Evolutionary conservation across 345 rosid genomes (phyloP), one percentile per base, ranked within the genome.

Genomic region (Syzygium aromaticum): DNA sequence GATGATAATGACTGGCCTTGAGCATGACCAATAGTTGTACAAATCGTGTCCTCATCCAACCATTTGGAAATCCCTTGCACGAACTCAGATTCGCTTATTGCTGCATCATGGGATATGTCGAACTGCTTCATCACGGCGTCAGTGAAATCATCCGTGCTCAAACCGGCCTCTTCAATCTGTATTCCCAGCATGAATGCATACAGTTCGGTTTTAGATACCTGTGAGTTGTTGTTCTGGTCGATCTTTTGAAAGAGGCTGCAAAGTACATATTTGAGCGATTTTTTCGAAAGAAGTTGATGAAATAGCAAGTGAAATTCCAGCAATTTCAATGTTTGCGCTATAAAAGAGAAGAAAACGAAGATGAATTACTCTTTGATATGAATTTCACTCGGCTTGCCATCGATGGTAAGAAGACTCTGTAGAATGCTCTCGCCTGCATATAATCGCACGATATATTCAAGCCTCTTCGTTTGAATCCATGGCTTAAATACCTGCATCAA

Each of bases 391-490:
- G 93, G 91, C 85, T 83, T 86, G 86, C 92, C 93, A 9, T 87
- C 5, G n/a, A 85, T 16, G 17, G 87, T 84, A 56, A 91, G 87
- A 84, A 91, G 90, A 84, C 78, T 33, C 73, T 63, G 73, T 30
- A 92, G 46, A 19, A 84, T 54, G 84, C 90, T 89, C 51, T 59
- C 87, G 27, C 51, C 49, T 38, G 84, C 52, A 23, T 88, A 80
- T 73, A 85, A 88, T 25, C 87, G 77, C 88, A 89, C 27, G 54
- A 92, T 51, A 86, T 89, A 91, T 14, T 91, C 91, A 19, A 91
- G 88, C 82, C 93, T 92, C 87, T 91, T 90, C 77, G 63, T 84
- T 85, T 91, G 91, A 77, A 92, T 92, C 94, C 93, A 91, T 19
- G 95, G 95, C 82, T 90, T 54, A 63, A 93, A 92, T 17, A 92